phyloP scores from a whole-genome alignment of 2,329 filamentous ascomycete genomes.

The Teratosphaeria epicoccoides region DNA sequence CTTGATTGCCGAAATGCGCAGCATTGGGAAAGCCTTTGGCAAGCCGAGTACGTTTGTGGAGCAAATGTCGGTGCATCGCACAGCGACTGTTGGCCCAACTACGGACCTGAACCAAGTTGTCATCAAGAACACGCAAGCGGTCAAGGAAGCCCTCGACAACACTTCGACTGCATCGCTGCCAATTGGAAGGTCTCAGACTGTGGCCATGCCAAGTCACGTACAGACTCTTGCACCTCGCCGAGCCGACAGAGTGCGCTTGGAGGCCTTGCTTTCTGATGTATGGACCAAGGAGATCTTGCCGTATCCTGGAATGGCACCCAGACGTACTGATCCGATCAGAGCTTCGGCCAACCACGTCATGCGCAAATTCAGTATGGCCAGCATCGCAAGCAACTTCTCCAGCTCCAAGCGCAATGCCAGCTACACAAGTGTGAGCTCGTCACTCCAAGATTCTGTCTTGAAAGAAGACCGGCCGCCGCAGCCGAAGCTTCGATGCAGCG shows the following conservation, averaged over 20 bases:
- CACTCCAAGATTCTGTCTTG: conserved; percentile 1
- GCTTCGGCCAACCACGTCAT: conserved; percentile 79
- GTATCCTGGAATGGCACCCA: conserved; percentile 67
- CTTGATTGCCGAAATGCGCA: conserved; percentile 60
- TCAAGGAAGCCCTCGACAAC: conserved; percentile 44
- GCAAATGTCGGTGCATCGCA: conserved; percentile 66
- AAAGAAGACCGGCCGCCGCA: conserved; percentile 18
- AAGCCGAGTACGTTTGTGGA: conserved; percentile 56
- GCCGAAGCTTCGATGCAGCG: not conserved
- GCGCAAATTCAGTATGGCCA: conserved; percentile 74
- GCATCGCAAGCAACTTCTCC: conserved; percentile 64
- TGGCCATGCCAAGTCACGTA: conserved; percentile 58
- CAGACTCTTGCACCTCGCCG: conserved; percentile 64
- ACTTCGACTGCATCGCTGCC: conserved; percentile 36
- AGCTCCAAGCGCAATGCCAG: conserved; percentile 65
- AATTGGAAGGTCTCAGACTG: conserved; percentile 69
- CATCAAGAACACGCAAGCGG: conserved; percentile 70
- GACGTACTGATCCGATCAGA: conserved; percentile 58
- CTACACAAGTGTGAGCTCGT: conserved; percentile 30
- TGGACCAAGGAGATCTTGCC: conserved; percentile 76
- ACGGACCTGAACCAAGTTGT: conserved; percentile 64
- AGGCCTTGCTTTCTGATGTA: conserved; percentile 62
- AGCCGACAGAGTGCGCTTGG: conserved; percentile 66
- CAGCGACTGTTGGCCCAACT: conserved; percentile 61
- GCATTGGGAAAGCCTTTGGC: conserved; percentile 64